These are phyloP conservation scores for Phytophthora meadii DNA, from an alignment of 352 stramenopile species.

Conservation along the genomic window DNA sequence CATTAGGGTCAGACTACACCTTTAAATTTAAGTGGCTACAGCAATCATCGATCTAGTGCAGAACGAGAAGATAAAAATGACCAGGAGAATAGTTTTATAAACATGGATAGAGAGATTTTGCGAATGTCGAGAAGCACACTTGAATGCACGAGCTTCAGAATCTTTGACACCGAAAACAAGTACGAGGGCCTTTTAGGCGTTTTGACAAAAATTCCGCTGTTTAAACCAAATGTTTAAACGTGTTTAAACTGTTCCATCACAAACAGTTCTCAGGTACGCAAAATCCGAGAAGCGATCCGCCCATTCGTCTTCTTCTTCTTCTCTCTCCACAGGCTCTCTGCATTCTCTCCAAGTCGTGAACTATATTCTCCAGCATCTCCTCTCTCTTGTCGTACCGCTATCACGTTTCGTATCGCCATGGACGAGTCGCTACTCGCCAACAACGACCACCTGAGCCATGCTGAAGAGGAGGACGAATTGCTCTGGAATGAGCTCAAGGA, in stretches of 20 bases:
- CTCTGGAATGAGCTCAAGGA: constrained; percentile 85
- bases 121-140: no score
- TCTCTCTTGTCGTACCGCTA: constrained; percentile 7
- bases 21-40: no score
- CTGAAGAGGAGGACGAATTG: constrained; percentile 72
- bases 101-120: no score
- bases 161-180: no score
- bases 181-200: no score
- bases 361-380: constrained; percentile 13
- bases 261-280: constrained; percentile 17
- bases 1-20: no score
- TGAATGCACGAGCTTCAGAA: no score
- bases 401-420: constrained; percentile 36
- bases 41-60: no score
- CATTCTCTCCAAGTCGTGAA: background rate
- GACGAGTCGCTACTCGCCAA: constrained; percentile 72
- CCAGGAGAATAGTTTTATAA: no score
- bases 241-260: background rate
- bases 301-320: background rate
- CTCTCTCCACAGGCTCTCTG: background rate
- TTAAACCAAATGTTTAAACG: no score
- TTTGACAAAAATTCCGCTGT: no score
- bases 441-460: constrained; percentile 34
- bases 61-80: no score
- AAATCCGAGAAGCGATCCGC: constrained; percentile 16